Percentiles rank a stretch among this genome's conserved stretches.
Conservation (phyloP, 2,329 filamentous ascomycete genomes). For the Blastomyces parvus region DNA sequence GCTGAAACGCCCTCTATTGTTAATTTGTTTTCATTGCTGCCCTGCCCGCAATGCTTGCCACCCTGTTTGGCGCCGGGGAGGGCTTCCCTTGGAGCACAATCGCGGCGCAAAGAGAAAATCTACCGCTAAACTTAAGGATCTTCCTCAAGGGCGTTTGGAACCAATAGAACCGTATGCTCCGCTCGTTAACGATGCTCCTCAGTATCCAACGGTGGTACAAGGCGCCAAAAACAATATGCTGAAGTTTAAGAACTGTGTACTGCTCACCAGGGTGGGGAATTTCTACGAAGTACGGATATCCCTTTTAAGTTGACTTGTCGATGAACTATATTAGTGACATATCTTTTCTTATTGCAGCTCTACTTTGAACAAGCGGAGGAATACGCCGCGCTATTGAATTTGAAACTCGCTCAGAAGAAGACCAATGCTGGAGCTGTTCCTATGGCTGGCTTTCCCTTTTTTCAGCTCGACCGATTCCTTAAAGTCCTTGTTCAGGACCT, state of each 20-base stretch:
- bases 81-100: neutral
- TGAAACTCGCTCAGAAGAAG: conserved; percentile 76
- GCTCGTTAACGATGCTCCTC: conserved; percentile 40
- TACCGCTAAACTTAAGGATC: conserved; percentile 36
- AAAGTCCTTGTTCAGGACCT: conserved; percentile 88
- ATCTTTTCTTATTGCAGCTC: conserved; percentile 40
- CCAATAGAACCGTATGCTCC: conserved; percentile 34
- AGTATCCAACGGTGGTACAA: conserved; percentile 79
- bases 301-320: neutral
- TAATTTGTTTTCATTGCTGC: neutral
- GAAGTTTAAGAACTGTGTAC: conserved; percentile 79
- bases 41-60: conserved; percentile 3
- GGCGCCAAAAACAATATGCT: conserved; percentile 84
- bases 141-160: conserved; percentile 49
- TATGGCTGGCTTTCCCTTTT: conserved; percentile 93
- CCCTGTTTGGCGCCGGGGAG: neutral
- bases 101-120: conserved; percentile 31
- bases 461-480: conserved; percentile 83
- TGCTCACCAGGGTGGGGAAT: conserved; percentile 83
- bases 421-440: conserved; percentile 69
- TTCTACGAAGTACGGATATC: conserved; percentile 65
- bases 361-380: conserved; percentile 95
- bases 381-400: conserved; percentile 70
- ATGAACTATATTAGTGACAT: neutral
- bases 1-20: conserved; percentile 2